phyloP scores from a whole-genome alignment of 2,329 filamentous ascomycete species.

The Hirsutella thompsonii region DNA sequence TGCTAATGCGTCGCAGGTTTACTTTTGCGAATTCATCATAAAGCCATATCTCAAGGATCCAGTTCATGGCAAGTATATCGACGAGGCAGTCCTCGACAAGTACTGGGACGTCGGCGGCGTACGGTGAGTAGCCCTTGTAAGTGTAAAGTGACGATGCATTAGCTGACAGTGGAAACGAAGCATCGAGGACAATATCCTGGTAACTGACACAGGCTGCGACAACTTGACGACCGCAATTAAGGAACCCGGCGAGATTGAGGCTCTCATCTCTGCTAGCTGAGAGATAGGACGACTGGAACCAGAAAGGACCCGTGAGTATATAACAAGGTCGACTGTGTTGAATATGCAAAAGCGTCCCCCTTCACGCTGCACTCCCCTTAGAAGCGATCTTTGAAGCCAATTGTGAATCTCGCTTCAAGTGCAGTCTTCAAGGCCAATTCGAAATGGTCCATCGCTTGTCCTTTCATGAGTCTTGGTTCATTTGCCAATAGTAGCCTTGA shows the following conservation, averaged over 20 bases:
- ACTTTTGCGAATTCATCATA: constrained; percentile 86
- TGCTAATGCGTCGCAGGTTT: constrained; percentile 43
- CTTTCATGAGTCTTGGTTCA: too few relatives aligned
- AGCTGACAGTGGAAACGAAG: constrained; percentile 12
- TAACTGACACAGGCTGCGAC: constrained; percentile 55
- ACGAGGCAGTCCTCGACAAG: constrained; percentile 55
- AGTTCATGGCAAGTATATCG: constrained; percentile 63
- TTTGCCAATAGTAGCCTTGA: too few relatives aligned
- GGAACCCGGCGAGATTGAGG: constrained; percentile 49
- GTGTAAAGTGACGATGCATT: not conserved
- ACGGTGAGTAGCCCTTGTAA: constrained; percentile 27
- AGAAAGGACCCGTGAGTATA: too few relatives aligned
- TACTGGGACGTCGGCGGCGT: constrained; percentile 79
- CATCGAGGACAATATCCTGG: constrained; percentile 60
- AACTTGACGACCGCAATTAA: constrained; percentile 64
- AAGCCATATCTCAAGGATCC: constrained; percentile 64
- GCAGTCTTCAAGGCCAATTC: too few relatives aligned
- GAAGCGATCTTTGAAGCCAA: too few relatives aligned
- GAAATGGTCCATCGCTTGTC: too few relatives aligned
- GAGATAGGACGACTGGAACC: not conserved
- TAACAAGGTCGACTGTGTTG: too few relatives aligned
- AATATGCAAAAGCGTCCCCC: too few relatives aligned
- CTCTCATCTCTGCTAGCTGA: constrained; percentile 7
- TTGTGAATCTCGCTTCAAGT: too few relatives aligned
- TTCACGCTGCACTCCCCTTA: too few relatives aligned